Evolutionary conservation across 257 asterid species (phyloP).

Genomic region (Scutellaria barbata): DNA sequence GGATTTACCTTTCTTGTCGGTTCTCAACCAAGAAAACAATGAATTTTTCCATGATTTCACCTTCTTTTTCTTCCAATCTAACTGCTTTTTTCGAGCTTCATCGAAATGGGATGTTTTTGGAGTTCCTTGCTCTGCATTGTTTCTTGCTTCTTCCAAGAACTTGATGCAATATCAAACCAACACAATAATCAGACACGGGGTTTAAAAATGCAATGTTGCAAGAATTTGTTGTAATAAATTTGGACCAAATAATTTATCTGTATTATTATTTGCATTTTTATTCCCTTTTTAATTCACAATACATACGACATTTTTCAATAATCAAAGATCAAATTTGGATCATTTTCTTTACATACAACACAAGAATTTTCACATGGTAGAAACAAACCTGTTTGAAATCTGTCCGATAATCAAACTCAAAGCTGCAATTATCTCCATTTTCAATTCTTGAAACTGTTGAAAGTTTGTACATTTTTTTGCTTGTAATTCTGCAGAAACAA

Average conservation of each 20-base stretch:
- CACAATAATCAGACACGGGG: neutral
- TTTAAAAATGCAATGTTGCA: neutral
- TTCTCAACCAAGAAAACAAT: conserved; percentile 66
- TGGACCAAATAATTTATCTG: neutral
- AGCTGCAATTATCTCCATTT: conserved; percentile 37
- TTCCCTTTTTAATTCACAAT: too few species aligned
- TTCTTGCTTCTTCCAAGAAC: conserved; percentile 80
- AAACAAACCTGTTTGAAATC: conserved; percentile 61
- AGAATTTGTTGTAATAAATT: too few species aligned
- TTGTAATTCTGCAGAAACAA: conserved; percentile 26
- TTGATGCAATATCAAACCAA: conserved; percentile 28
- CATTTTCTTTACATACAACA: neutral
- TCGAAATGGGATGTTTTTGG: conserved; percentile 23
- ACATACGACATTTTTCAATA: neutral
- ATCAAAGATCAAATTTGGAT: neutral
- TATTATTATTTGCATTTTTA: neutral
- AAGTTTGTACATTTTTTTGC: conserved; percentile 49
- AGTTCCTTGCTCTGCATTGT: conserved; percentile 31
- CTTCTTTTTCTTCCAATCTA: conserved; percentile 44
- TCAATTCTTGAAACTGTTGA: conserved; percentile 37
- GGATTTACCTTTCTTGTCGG: conserved; percentile 51
- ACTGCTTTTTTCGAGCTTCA: conserved; percentile 37
- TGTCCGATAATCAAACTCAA: conserved; percentile 66
- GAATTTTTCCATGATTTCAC: conserved; percentile 74
- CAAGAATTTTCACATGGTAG: neutral